Evolutionary conservation across 495 filamentous ascomycete genomes (phyloP), one percentile per base, ranked within the genome.

Genomic region (Penicillium chermesinum): DNA sequence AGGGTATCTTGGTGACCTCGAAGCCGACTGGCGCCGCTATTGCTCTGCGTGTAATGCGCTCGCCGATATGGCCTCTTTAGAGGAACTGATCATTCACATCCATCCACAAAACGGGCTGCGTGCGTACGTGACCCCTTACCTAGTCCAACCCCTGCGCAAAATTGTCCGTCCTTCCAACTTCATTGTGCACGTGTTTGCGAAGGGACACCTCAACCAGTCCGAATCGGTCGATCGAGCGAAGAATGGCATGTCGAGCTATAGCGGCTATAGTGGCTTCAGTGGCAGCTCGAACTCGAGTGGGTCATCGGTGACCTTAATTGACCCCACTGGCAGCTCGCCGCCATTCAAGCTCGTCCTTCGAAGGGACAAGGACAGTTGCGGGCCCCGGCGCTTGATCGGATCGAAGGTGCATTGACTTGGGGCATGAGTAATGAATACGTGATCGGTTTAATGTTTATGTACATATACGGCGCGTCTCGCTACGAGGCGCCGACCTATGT

Each of bases 391-490:
- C 5, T 10, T 30, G 52, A 54, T 58, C 64, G 61, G 21, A 20
- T 14, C 57, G 54, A 55, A 40, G 39, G 27, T 10, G n/a, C 15
- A 5, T 37, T n/a, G 15, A 37, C 10, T 30, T 7, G 35, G 14
- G 14, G 6, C 35, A 14, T 5, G 43, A 38, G 42, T 25, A 46
- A 21, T 7, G 8, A 30, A 32, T 42, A 40, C 43, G 57, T 50
- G 54, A 49, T 49, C 53, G 50, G 50, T 41, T n/a, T n/a, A n/a
- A n/a, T n/a, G 25, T 30, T 30, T 5, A 30, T 30, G 25, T 30
- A 30, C 25, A 5, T 30, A 30, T 30, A 30, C 10, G n/a, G n/a
- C n/a, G n/a, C n/a, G n/a, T n/a, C 10, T 30, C 25, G 25, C 10
- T 30, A 10, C 25, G 25, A 30, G 25, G 25, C 25, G 25, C 4